Base-by-base conservation (phyloP, 2,329 filamentous ascomycete species). In the Epichloe coenophiala region DNA sequence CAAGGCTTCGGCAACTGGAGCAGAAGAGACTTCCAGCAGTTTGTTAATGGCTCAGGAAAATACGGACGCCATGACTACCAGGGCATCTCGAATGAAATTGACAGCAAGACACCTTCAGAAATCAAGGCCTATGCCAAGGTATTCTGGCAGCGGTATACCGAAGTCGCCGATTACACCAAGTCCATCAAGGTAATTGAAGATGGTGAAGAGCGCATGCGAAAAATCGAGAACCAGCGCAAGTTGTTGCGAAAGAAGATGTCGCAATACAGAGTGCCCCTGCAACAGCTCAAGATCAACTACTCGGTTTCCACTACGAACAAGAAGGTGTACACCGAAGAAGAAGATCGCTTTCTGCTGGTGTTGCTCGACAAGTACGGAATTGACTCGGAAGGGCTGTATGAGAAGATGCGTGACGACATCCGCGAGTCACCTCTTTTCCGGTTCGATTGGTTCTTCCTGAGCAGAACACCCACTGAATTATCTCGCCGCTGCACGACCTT, bases 381-480 rank as follows among this genome's bases (percentile, higher is more conserved):
- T 37, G 94, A 98, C 63, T 85, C 86, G 1, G 91, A 97, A 60
- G 81, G 81, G 36, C 78, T 98, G 55, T 94, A 93, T 65, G 93
- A 98, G 60, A 84, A 83, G 65, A 95, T 98, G 63, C 84, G 93
- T n/a, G 91, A 97, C 57, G 93, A 97, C 65, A 95, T 98, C 57
- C 85, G 90, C 36, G 89, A 96, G 57, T 91, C 85, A 51, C 90
- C 93, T 9, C 74, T 98, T 3, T 98, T 98, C 77, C 83, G 93
- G 39, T 98, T 98, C 61, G 93, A 98, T 65, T 98, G 94, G 94
- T 98, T 98, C 73, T 96, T 98, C 75, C 77, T 98, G 40, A 95
- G 88, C 65, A 81, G 93, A 44, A 98, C 91, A 4, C 88, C 93
- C 0, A 83, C 90, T 47, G 93, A 98, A 68, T 85, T 98, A 59